Evolutionary conservation across 768 basidiomycete species (phyloP), one percentile per base, ranked within the genome.

Genomic region (Pholiota microspora): DNA sequence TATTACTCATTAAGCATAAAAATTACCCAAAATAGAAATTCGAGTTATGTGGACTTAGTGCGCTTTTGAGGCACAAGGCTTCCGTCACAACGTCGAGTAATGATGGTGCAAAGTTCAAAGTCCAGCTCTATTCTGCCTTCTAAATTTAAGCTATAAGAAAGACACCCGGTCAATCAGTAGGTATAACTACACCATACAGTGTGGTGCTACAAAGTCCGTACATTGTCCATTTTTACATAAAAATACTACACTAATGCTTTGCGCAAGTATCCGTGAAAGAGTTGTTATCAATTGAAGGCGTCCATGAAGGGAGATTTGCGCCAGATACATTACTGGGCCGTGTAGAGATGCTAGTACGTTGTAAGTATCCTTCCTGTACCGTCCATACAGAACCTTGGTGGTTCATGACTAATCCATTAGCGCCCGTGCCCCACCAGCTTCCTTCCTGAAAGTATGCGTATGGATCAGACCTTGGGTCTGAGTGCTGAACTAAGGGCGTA

Each of bases 381-480:
- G 24, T 21, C 35, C 53, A 54, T 12, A 36, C 47, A n/a, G 46
- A 25, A 3, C 45, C 49, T 47, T 12, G 42, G 28, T 51, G 49
- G 23, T 51, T 51, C 49, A 56, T 51, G 46, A 51, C 45, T 45
- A 56, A n/a, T 27, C 49, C 55, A 40, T 56, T 51, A 18, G 55
- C 55, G 15, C 21, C 45, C n/a, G 32, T 45, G 6, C 49, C 44
- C 55, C 55, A 56, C 34, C 35, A 51, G 28, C 15, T 21, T 28
- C 55, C 55, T 31, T 51, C 55, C 40, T 51, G 32, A 24, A 56
- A 51, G 29, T 56, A 56, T n/a, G 12, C 28, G 4, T 35, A 13
- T 29, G 48, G 23, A 12, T 38, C 10, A 50, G 31, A 29, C 31
- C 8, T 42, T 12, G 21, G 8, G 1, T 24, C 40, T 2, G 9